Evolutionary conservation across 352 stramenopile genomes (phyloP).

Genomic region (Thraustotheca clavata): DNA sequence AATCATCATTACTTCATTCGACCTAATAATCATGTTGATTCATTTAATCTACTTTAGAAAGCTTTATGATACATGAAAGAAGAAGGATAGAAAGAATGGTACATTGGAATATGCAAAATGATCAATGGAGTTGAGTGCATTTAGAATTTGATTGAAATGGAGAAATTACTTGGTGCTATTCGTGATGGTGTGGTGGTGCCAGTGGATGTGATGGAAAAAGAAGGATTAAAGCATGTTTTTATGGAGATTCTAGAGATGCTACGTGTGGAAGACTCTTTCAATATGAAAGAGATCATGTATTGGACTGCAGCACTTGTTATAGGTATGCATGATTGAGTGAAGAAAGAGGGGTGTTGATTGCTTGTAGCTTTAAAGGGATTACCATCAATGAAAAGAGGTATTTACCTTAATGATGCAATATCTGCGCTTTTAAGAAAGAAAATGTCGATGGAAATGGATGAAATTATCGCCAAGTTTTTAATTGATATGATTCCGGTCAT

Average conservation of each 20-base stretch:
- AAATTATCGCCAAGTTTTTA: not conserved
- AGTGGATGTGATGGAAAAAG: not conserved
- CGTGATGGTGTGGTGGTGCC: not conserved
- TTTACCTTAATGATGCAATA: conserved; percentile 14
- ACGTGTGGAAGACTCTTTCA: conserved; percentile 5
- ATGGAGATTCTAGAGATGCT: conserved; percentile 20
- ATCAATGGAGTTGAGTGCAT: not conserved
- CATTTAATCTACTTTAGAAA: too few species aligned
- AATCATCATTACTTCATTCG: too few species aligned
- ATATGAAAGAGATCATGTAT: not conserved
- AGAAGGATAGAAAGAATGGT: not conserved
- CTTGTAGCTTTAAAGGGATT: conserved; percentile 7
- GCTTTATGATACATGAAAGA: too few species aligned
- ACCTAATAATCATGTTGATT: too few species aligned
- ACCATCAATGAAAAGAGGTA: not conserved
- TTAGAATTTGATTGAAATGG: conserved; percentile 7
- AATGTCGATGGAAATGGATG: not conserved
- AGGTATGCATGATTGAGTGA: not conserved
- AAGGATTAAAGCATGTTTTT: conserved; percentile 20
- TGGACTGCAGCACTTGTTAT: not conserved
- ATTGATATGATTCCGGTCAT: not conserved
- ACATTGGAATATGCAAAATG: too few species aligned
- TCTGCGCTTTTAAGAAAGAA: conserved; percentile 15
- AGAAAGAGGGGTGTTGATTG: not conserved
- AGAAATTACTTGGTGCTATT: not conserved